These are phyloP conservation scores for Mollisia scopiformis DNA, from an alignment of 2,329 filamentous ascomycete species.

Conservation along the genomic window DNA sequence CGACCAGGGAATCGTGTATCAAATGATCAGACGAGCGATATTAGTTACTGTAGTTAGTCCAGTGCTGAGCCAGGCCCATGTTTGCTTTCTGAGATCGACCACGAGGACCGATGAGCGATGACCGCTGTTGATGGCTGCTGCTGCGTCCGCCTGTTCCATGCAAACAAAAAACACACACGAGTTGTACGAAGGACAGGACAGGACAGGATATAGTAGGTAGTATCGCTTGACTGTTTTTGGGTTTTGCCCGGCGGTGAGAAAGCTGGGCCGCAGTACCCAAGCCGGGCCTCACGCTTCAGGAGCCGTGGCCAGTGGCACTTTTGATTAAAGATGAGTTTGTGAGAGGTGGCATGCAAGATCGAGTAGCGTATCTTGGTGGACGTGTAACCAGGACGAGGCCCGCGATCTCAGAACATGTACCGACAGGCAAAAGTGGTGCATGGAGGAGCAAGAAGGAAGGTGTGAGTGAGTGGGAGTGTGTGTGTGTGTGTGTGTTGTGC, in stretches of 20 bases:
- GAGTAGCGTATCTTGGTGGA: neutral
- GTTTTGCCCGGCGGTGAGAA: neutral
- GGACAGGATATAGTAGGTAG: no score
- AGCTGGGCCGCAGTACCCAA: neutral
- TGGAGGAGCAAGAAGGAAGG: neutral
- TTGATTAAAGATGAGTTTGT: conserved; percentile 5
- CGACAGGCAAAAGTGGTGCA: conserved; percentile 3
- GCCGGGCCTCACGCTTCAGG: neutral
- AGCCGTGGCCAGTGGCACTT: neutral
- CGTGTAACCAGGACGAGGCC: conserved; percentile 5
- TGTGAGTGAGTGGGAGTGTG: no score
- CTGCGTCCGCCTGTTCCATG: neutral
- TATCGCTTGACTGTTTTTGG: no score
- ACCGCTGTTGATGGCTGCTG: neutral
- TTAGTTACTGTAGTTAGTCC: no score
- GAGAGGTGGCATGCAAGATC: conserved; percentile 12
- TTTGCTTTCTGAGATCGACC: conserved; percentile 13
- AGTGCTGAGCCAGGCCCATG: neutral
- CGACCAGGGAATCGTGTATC: conserved; percentile 12
- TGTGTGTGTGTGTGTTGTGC: no score
- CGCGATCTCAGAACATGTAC: neutral
- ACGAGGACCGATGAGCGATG: neutral
- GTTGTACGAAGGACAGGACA: no score
- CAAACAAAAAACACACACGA: neutral
- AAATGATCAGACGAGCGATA: conserved; percentile 17